Percentiles rank a stretch among this genome's conserved stretches.
These are phyloP conservation scores for Wallacemonas rigidus DNA, from an alignment of 208 protist species.

Conservation along the genomic window DNA sequence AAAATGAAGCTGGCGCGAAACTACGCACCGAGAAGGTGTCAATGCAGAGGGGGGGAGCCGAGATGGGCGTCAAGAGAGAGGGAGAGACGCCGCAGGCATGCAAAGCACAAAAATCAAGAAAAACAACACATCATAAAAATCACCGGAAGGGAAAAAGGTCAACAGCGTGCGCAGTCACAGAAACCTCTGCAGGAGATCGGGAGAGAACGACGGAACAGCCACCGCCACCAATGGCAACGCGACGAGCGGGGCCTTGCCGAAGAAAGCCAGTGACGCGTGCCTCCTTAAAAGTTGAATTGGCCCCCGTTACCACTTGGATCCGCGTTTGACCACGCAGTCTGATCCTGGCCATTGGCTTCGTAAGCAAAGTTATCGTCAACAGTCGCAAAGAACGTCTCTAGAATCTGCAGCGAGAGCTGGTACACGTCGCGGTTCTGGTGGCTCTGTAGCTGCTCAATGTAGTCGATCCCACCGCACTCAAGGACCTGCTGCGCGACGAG, in stretches of 20 bases:
- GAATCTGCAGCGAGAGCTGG: constrained; percentile 91
- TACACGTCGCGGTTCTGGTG: constrained; percentile 96
- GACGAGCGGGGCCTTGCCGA: not conserved
- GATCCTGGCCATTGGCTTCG: constrained; percentile 24
- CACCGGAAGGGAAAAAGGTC: not conserved
- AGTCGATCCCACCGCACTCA: constrained; percentile 93
- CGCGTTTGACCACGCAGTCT: constrained; percentile 17
- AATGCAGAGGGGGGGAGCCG: not conserved
- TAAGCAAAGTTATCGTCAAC: constrained; percentile 40
- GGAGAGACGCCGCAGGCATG: too few relatives aligned
- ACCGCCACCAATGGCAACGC: too few relatives aligned
- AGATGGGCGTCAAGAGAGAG: too few relatives aligned
- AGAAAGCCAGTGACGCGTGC: not conserved
- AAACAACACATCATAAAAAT: not conserved
- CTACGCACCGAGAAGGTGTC: not conserved
- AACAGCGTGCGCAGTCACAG: too few relatives aligned
- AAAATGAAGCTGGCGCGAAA: not conserved
- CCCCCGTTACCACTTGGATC: not conserved
- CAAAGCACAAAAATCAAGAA: not conserved
- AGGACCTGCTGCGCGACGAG: constrained; percentile 81
- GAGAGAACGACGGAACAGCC: too few relatives aligned
- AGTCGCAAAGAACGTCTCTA: constrained; percentile 90
- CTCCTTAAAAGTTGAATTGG: constrained; percentile 38
- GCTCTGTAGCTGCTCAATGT: constrained; percentile 94
- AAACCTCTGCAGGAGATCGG: too few relatives aligned